Evolutionary conservation across 345 rosid genomes (phyloP).

Genomic region (Gossypium mustelinum): DNA sequence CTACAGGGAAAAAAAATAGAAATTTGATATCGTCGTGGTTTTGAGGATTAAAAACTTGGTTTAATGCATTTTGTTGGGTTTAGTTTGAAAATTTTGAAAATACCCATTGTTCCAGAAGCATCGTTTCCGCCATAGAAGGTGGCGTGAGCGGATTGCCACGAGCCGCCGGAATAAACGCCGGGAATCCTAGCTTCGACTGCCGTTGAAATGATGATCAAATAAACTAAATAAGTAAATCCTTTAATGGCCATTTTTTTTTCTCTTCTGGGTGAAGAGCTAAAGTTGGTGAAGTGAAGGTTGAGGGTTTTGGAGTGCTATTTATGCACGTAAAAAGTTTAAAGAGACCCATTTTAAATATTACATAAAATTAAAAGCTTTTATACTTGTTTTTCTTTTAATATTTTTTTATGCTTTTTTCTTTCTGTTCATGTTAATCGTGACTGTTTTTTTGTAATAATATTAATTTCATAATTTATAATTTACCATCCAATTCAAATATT

Average conservation of each 20-base stretch:
- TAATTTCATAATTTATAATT: too few relatives aligned
- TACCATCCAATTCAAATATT: too few relatives aligned
- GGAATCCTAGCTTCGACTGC: constrained; percentile 49
- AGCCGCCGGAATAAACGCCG: constrained; percentile 42
- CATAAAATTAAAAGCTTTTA: too few relatives aligned
- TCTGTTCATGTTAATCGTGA: too few relatives aligned
- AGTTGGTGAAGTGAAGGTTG: constrained; percentile 16
- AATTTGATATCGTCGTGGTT: background rate
- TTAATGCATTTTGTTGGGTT: background rate
- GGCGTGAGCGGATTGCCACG: constrained; percentile 84
- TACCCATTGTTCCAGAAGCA: constrained; percentile 90
- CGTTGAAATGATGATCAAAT: constrained; percentile 23
- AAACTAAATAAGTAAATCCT: constrained; percentile 10
- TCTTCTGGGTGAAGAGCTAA: background rate
- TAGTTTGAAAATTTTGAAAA: too few relatives aligned
- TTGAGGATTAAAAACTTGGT: background rate
- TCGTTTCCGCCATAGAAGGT: constrained; percentile 85
- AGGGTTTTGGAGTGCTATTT: constrained; percentile 29
- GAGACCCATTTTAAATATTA: too few relatives aligned
- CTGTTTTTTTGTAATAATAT: too few relatives aligned
- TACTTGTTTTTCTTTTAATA: too few relatives aligned
- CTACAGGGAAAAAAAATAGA: constrained; percentile 9
- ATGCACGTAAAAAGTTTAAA: constrained; percentile 9
- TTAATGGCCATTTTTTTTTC: constrained; percentile 19
- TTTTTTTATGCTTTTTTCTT: too few relatives aligned